Conservation (phyloP, 225 moss, liverwort and hornwort genomes). For the Bryoerythrophyllum caledonicum region DNA sequence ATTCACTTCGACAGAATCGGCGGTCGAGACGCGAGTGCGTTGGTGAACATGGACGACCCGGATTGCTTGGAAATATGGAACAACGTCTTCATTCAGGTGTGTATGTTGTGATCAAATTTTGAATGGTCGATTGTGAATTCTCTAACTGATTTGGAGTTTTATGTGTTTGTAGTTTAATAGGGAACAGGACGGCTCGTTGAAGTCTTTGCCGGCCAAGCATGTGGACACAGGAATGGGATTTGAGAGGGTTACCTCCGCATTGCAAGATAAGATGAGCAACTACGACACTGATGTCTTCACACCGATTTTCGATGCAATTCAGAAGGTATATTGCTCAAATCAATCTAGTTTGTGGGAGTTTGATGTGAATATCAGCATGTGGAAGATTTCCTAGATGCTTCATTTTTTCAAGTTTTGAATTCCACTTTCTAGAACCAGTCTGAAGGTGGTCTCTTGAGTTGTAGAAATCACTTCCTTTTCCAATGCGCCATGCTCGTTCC, state of each 20-base stretch:
- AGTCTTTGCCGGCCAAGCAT: constrained; percentile 59
- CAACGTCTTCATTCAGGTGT: constrained; percentile 63
- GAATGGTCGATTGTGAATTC: not conserved
- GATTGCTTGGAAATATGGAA: constrained; percentile 70
- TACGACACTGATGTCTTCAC: constrained; percentile 68
- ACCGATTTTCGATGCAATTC: constrained; percentile 59
- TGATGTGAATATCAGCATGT: not conserved
- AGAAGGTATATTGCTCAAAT: constrained; percentile 35
- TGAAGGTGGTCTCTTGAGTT: too few relatives aligned
- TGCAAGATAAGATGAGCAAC: constrained; percentile 70
- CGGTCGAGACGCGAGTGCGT: constrained; percentile 47
- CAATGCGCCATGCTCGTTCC: too few relatives aligned
- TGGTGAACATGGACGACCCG: constrained; percentile 66
- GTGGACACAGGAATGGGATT: constrained; percentile 72
- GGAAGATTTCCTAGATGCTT: too few relatives aligned
- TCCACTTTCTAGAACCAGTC: not conserved
- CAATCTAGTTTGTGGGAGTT: not conserved
- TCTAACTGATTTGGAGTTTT: constrained; percentile 10
- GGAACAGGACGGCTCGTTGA: constrained; percentile 61
- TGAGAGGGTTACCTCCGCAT: constrained; percentile 51
- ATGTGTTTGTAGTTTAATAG: constrained; percentile 46
- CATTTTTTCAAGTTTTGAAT: not conserved
- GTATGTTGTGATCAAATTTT: not conserved
- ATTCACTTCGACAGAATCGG: constrained; percentile 71
- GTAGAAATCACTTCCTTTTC: too few relatives aligned